Conservation (phyloP, 116 monocot species). For the Zostera marina region DNA sequence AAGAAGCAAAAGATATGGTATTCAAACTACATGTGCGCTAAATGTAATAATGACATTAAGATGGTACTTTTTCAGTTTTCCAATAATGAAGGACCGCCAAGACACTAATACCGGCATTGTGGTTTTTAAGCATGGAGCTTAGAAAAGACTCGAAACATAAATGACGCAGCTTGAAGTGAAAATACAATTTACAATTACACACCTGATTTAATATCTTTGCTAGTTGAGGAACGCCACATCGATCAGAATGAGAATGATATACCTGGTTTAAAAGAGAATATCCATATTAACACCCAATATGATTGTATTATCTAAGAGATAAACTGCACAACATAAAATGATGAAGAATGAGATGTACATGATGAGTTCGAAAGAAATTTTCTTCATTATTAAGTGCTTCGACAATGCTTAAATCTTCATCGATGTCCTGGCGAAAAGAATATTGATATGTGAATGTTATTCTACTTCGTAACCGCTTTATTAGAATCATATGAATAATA, state of each 20-base stretch:
- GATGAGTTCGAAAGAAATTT: conserved; percentile 15
- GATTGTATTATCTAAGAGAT: background rate
- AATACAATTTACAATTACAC: background rate
- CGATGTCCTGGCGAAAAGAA: conserved; percentile 12
- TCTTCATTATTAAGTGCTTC: conserved; percentile 25
- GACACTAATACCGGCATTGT: too few species aligned
- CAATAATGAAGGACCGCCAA: too few species aligned
- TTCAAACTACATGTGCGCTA: too few species aligned
- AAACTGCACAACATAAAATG: background rate
- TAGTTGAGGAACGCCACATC: conserved; percentile 74
- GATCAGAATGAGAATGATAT: conserved; percentile 67
- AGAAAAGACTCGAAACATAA: background rate
- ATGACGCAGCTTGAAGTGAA: background rate
- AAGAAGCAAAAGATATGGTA: too few species aligned
- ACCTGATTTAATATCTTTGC: conserved; percentile 92
- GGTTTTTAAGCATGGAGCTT: background rate
- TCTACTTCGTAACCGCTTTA: background rate
- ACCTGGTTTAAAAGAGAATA: conserved; percentile 22
- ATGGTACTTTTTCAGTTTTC: too few species aligned
- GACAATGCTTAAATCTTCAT: conserved; percentile 15
- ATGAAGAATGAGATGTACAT: conserved; percentile 6
- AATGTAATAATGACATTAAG: too few species aligned
- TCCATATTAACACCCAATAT: background rate
- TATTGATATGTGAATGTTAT: background rate
- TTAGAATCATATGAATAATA: background rate